A percentile compares a stretch with the other conserved stretches of the same genome.
These are phyloP conservation scores for Staphylotrichum longicolle DNA, from an alignment of 495 filamentous ascomycete genomes.

Conservation along the genomic window DNA sequence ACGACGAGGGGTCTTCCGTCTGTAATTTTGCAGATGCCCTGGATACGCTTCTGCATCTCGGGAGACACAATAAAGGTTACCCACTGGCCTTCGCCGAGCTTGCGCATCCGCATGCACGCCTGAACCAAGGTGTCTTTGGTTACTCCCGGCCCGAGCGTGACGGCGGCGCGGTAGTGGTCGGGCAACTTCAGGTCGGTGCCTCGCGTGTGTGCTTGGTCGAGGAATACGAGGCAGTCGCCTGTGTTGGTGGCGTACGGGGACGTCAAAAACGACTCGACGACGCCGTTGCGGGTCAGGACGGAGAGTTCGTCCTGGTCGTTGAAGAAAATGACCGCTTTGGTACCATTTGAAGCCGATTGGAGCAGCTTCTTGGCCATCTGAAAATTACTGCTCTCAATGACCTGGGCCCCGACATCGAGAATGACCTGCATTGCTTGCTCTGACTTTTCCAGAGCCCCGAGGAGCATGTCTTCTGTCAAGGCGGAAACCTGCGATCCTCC, in stretches of 20 bases:
- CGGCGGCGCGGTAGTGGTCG: constrained; percentile 55
- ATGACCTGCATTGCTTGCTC: constrained; percentile 54
- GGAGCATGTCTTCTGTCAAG: constrained; percentile 42
- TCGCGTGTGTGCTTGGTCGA: constrained; percentile 75
- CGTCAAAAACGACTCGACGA: constrained; percentile 49
- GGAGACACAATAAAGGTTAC: constrained; percentile 56
- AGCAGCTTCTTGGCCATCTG: constrained; percentile 51
- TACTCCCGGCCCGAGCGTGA: constrained; percentile 65
- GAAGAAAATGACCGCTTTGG: constrained; percentile 55
- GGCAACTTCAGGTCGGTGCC: constrained; percentile 73
- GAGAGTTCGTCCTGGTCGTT: constrained; percentile 50
- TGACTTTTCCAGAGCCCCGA: constrained; percentile 44
- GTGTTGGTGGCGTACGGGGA: constrained; percentile 63
- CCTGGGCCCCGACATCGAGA: constrained; percentile 72
- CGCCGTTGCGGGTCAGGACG: constrained; percentile 45
- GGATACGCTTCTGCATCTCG: constrained; percentile 52
- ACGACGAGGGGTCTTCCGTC: constrained; percentile 19
- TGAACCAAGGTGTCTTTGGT: constrained; percentile 74
- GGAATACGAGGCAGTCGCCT: constrained; percentile 63
- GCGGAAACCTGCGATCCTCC: constrained; percentile 23
- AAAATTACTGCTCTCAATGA: constrained; percentile 60
- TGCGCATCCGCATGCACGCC: constrained; percentile 68
- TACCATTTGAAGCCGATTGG: constrained; percentile 43
- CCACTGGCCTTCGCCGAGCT: constrained; percentile 60
- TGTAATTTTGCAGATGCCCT: neutral